Evolutionary conservation across 352 stramenopile species (phyloP).

Genomic region (Phytopythium helicoides): DNA sequence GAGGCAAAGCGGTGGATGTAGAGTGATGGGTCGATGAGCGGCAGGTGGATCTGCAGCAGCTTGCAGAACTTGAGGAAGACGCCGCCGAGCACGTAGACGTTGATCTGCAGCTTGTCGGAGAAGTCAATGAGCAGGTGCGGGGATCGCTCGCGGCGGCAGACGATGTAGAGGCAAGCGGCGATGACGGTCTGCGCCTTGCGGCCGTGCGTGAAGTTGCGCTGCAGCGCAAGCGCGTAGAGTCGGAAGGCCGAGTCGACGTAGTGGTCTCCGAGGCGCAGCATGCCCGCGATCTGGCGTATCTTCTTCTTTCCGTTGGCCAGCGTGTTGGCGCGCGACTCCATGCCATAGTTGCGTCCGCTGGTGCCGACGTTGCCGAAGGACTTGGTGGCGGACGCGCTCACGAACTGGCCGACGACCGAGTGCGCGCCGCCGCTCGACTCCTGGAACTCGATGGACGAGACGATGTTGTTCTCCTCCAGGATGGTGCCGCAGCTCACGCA

Average conservation of each 20-base stretch:
- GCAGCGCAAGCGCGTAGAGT: conserved; percentile 95
- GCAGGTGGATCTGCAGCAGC: conserved; percentile 94
- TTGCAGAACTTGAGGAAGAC: conserved; percentile 92
- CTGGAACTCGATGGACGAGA: conserved; percentile 96
- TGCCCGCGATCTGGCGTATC: conserved; percentile 92
- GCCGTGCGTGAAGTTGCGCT: conserved; percentile 97
- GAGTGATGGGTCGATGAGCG: conserved; percentile 98
- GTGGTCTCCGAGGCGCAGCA: conserved; percentile 91
- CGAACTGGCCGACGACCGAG: conserved; percentile 96
- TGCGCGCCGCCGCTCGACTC: conserved; percentile 89
- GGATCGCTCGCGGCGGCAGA: conserved; percentile 97
- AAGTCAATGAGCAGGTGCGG: conserved; percentile 99
- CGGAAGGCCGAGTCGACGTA: conserved; percentile 97
- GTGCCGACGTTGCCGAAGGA: conserved; percentile 88
- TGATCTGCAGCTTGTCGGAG: conserved; percentile 97
- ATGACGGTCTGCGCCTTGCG: conserved; percentile 95
- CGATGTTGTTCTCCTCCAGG: conserved; percentile 98
- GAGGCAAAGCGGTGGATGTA: conserved; percentile 98
- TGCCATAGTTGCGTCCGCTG: conserved; percentile 90
- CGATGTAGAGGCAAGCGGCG: conserved; percentile 98
- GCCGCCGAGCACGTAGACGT: conserved; percentile 84
- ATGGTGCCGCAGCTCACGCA: conserved; percentile 91
- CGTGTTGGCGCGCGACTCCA: conserved; percentile 95
- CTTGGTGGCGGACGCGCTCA: conserved; percentile 90
- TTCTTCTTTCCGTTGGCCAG: conserved; percentile 93